Base-by-base conservation (phyloP, 345 rosid species). In the Eucalyptus pauciflora region DNA sequence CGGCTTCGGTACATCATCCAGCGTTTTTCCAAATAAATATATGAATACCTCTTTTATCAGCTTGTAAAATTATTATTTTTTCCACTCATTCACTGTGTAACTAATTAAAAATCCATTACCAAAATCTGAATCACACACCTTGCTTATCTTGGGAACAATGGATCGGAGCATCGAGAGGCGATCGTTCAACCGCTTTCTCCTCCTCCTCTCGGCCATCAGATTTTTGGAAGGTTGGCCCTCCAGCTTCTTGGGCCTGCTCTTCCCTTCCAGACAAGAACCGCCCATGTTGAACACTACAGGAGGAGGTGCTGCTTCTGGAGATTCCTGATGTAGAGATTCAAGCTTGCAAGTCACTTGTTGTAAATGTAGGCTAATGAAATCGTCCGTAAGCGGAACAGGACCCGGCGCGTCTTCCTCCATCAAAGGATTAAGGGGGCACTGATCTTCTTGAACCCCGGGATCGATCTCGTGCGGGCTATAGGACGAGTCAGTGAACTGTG, bases 141-240 rank as follows among this genome's bases (percentile, higher is more conserved):
- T 93, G 91, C 92, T 91, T 54, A 93, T 93, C 89, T 93, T 93
- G 52, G 94, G 93, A 90, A 91, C 94, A 79, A 93, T 91, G 49
- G 93, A 93, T 88, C 92, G 91, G 18, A 93, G 89, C 92, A 91
- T 93, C 24, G 93, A 90, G 52, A 91, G 92, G 49, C 92, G 87
- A 45, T 91, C 93, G 52, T 93, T 92, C 56, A 91, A 88, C 31
- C 91, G 91, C 91, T 91, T 90, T 85, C 93, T 91, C 86, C 93
- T 69, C 92, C 94, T 89, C 81, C 94, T 89, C 89, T 93, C 93
- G 46, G 93, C 93, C 93, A 93, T 93, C 20, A 93, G 88, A 86
- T 93, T 93, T 90, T 93, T 91, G 37, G 94, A 91, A 18, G 91
- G 92, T 41, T 91, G 91, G 37, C 94, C 93, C 62, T 89, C 91